phyloP scores from a whole-genome alignment of 2,329 filamentous ascomycete species.

The Exserohilum turcica region DNA sequence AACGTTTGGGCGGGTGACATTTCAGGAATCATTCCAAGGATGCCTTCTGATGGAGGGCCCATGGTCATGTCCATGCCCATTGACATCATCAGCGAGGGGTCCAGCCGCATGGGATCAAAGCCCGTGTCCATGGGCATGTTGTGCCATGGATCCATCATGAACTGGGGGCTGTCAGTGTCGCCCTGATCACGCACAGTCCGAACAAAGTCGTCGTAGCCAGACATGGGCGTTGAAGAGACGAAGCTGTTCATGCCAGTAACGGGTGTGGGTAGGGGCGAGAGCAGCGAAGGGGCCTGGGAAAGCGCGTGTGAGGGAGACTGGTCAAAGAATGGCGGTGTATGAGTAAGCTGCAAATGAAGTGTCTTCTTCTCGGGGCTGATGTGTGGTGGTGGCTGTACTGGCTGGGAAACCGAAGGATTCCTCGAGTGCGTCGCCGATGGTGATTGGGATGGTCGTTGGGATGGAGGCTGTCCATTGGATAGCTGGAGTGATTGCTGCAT shows the following conservation, averaged over 20 bases:
- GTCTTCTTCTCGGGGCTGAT: slow-evolving; percentile 42
- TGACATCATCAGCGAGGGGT: slow-evolving; percentile 53
- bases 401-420: slow-evolving; percentile 41
- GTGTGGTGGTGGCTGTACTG: slow-evolving; percentile 38
- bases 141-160: slow-evolving; percentile 56
- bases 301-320: slow-evolving; percentile 46
- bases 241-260: slow-evolving; percentile 48
- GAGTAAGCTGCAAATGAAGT: slow-evolving; percentile 33
- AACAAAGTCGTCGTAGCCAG: slow-evolving; percentile 54
- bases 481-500: slow-evolving; percentile 20
- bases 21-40: slow-evolving; percentile 54
- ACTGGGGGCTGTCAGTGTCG: slow-evolving; percentile 52
- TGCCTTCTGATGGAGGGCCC: slow-evolving; percentile 46
- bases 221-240: slow-evolving; percentile 52
- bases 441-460: slow-evolving; percentile 41
- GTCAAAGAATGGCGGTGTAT: slow-evolving; percentile 50
- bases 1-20: slow-evolving; percentile 47
- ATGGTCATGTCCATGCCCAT: slow-evolving; percentile 54
- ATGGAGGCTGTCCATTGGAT: slow-evolving; percentile 21
- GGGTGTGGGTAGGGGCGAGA: slow-evolving; percentile 49
- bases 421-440: slow-evolving; percentile 39
- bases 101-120: slow-evolving; percentile 52
- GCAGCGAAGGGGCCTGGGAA: slow-evolving; percentile 33
- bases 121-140: slow-evolving; percentile 53
- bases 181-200: slow-evolving; percentile 48